Evolutionary conservation across 2,329 filamentous ascomycete species (phyloP).

Genomic region (Monosporascus sp.): DNA sequence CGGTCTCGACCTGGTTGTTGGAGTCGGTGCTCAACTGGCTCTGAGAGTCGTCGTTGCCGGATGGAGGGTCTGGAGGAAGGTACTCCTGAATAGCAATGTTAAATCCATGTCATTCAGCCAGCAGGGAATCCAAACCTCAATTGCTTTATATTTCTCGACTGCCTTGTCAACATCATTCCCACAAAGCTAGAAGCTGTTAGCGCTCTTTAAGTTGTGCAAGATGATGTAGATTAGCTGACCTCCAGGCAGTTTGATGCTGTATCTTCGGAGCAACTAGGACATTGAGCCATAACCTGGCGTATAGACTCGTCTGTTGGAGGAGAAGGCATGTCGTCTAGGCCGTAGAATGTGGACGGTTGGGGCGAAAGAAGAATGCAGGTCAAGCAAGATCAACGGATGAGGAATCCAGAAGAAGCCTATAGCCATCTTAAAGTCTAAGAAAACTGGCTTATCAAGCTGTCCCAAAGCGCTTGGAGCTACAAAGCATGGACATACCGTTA

Average conservation of each 20-base stretch:
- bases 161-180: constrained; percentile 6
- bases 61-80: constrained; percentile 3
- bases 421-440: background rate
- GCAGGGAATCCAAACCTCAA: constrained; percentile 4
- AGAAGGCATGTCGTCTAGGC: background rate
- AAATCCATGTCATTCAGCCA: background rate
- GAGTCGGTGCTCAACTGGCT: background rate
- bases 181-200: constrained; percentile 4
- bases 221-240: constrained; percentile 1
- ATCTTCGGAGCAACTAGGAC: constrained; percentile 2
- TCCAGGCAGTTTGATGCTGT: constrained; percentile 6
- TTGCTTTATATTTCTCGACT: constrained; percentile 1
- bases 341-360: background rate
- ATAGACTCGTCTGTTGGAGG: background rate
- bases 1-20: background rate
- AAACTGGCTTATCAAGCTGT: background rate
- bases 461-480: too few relatives aligned
- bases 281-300: constrained; percentile 1
- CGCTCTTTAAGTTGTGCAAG: background rate
- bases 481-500: too few relatives aligned
- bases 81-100: background rate
- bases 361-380: background rate
- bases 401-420: background rate
- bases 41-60: background rate
- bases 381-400: background rate